Evolutionary conservation across 2,329 filamentous ascomycete species (phyloP), one percentile per base, ranked within the genome.

Genomic region (Talaromyces pinophilus): DNA sequence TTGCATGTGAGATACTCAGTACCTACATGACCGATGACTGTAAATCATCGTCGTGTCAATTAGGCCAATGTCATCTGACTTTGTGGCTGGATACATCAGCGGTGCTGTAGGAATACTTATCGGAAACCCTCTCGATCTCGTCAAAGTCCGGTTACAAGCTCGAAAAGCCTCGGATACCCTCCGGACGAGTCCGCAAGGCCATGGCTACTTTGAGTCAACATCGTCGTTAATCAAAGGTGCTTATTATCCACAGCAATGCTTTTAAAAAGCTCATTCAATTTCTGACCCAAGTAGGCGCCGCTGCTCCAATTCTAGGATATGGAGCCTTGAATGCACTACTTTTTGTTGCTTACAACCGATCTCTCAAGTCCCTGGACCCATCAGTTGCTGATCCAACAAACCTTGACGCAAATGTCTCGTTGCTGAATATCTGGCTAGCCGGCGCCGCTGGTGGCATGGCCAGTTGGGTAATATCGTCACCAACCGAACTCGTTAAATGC

Each of bases 401-500:
- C 57, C 79, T 79, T 10, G 73, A 72, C 35, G 77, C 76, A n/a
- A 44, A 48, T 44, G 74, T 77, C 44, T 85, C 83, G 66, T 83
- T 92, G 3, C 84, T 83, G 75, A 88, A 89, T 44, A 88, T 90
- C 17, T 97, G 91, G 87, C 69, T 90, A 10, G 92, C 93, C 17
- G 94, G 94, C 55, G 91, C 91, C 8, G 80, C 89, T 2, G 92
- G 92, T 50, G 94, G 94, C 1, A 83, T 97, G 19, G 91, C 92
- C 3, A 95, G 91, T 5, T 97, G 93, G 85, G 84, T 91, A 22
- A 86, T 98, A 44, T 94, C 91, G 67, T 90, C 93, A 5, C 94
- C 94, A 0, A 97, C 93, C 0, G 94, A 98, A 79, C 83, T 97
- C 40, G 85, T 97, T 71, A 97, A 97, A 81, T 97, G 93, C 75